Conservation (phyloP, 257 asterid species). For the Penstemon davidsonii region DNA sequence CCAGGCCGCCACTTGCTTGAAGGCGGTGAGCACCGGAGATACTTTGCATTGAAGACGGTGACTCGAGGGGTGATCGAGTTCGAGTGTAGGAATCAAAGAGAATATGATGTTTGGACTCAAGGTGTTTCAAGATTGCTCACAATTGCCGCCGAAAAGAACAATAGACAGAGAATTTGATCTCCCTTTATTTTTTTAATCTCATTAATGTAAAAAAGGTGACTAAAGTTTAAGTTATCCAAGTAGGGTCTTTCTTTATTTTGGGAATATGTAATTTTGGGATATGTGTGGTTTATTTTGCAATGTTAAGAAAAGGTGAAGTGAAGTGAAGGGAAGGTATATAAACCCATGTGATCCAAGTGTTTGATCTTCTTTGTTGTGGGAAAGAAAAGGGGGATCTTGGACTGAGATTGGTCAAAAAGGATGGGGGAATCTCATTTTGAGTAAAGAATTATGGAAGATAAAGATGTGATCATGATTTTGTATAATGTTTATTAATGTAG, state of each 20-base stretch:
- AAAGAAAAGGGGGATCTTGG: conserved; percentile 49
- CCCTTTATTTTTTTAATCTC: conserved; percentile 22
- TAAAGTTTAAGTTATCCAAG: conserved; percentile 34
- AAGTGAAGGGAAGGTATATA: conserved; percentile 38
- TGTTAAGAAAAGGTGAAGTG: conserved; percentile 43
- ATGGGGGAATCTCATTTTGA: conserved; percentile 31
- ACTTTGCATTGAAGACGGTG: conserved; percentile 78
- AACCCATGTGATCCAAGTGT: conserved; percentile 56
- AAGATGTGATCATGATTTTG: conserved; percentile 22
- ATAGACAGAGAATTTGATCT: conserved; percentile 49
- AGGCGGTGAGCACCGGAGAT: conserved; percentile 74
- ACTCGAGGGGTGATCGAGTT: conserved; percentile 81
- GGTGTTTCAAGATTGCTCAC: conserved; percentile 85
- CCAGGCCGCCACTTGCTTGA: conserved; percentile 93
- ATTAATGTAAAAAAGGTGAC: conserved; percentile 35
- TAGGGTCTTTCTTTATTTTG: conserved; percentile 42
- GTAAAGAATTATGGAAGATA: conserved; percentile 21
- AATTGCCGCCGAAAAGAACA: conserved; percentile 73
- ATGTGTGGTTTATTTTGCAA: conserved; percentile 29
- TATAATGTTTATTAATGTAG: conserved; percentile 14
- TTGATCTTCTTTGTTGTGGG: conserved; percentile 31
- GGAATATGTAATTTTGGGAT: conserved; percentile 13
- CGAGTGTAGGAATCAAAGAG: conserved; percentile 81
- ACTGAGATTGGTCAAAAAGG: conserved; percentile 59
- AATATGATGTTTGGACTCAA: conserved; percentile 91